Evolutionary conservation across 495 filamentous ascomycete genomes (phyloP), one percentile per base, ranked within the genome.

Genomic region (Penicillium desertorum): DNA sequence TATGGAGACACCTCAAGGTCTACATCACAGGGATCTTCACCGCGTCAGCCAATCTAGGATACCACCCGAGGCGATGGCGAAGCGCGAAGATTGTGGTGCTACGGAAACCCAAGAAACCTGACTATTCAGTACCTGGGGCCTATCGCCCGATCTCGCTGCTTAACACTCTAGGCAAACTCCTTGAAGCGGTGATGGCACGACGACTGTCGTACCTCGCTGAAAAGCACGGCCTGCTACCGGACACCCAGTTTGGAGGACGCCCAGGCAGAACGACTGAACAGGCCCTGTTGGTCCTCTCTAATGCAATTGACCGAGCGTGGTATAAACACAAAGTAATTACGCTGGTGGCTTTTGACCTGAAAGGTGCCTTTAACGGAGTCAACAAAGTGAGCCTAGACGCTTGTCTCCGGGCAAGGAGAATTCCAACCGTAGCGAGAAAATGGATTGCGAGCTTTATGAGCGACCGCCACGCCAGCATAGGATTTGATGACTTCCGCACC

Each of bases 401-500:
- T 23, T 49, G 36, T 2, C 54, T 71, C 5, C 54, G 41, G 27
- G 57, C 58, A 4, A 68, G 48, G 48, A 19, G 65, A 4, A 70
- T 72, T 27, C 65, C 60, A 6, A 47, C 20, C 2, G 45, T 54
- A 4, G 56, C 46, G 0, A 42, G 67, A 49, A 52, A 55, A 27
- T 73, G 54, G 66, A 66, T 69, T 16, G 36, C 36, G 0, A 71
- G 67, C 53, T 71, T 72, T 34, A 64, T 68, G 43, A 62, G 51
- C 23, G 57, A 57, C 19, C 62, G 66, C 0, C 37, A 45, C 8
- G 67, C 65, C 45, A 70, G 70, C 44, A 65, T 69, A 4, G 23
- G 43, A 1, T 45, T 70, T 0, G 34, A 68, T 50, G 61, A 69
- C 59, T 73, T 62, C 45, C 23, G 55, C 63, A 0, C 53, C 46